A percentile compares a stretch with the other conserved stretches of the same genome.
Conservation (phyloP, 495 filamentous ascomycete genomes). For the Xylaria scruposa region DNA sequence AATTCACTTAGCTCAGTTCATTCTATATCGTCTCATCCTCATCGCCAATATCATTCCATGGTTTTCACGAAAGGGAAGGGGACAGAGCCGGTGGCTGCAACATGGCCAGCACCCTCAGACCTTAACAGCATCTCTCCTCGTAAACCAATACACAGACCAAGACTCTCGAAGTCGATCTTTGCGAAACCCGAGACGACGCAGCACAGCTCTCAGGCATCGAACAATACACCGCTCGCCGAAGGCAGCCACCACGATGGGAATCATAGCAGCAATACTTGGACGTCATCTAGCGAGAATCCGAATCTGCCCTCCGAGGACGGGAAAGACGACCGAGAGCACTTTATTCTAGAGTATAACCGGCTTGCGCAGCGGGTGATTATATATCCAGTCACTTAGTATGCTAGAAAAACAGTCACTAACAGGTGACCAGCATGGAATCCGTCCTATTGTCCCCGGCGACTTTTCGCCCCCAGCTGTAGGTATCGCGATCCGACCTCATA, state of each 20-base stretch:
- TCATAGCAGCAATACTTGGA: slow-evolving; percentile 53
- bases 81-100: slow-evolving; percentile 22
- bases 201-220: slow-evolving; percentile 23
- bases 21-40: slow-evolving; percentile 31
- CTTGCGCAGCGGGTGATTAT: slow-evolving; percentile 56
- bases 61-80: slow-evolving; percentile 25
- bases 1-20: neutral
- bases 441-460: slow-evolving; percentile 39
- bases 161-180: slow-evolving; percentile 34
- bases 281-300: slow-evolving; percentile 48
- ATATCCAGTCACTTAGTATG: neutral
- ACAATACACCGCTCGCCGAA: slow-evolving; percentile 15
- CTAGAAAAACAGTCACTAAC: slow-evolving; percentile 5
- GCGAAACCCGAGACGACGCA: slow-evolving; percentile 29
- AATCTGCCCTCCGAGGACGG: slow-evolving; percentile 45
- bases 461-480: slow-evolving; percentile 30
- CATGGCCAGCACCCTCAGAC: slow-evolving; percentile 21
- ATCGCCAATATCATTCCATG: slow-evolving; percentile 22
- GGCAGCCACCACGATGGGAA: slow-evolving; percentile 21
- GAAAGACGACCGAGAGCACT: slow-evolving; percentile 48
- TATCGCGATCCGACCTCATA: slow-evolving; percentile 10
- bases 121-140: neutral
- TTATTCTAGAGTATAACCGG: slow-evolving; percentile 60
- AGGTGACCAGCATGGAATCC: slow-evolving; percentile 48
- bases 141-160: slow-evolving; percentile 30